Percentiles rank a stretch among this genome's conserved stretches.
Conservation (phyloP, 2,329 filamentous ascomycete species). For the Aspergillaceae sp. region DNA sequence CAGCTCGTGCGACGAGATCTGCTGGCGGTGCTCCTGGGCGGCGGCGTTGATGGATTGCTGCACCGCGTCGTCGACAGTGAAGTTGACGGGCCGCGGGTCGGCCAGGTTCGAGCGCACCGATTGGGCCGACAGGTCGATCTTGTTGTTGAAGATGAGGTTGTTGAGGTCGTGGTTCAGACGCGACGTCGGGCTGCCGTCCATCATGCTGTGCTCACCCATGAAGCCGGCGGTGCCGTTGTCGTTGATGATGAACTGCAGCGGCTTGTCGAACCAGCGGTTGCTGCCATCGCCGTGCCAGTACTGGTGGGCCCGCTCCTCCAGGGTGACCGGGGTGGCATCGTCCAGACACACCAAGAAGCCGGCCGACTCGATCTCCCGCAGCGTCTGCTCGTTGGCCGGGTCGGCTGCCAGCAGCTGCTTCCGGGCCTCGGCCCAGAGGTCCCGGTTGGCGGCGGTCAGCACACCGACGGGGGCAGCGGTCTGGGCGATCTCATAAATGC, state of each 20-base stretch:
- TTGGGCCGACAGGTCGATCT: constrained; percentile 78
- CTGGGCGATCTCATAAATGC: constrained; percentile 70
- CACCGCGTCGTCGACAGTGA: constrained; percentile 66
- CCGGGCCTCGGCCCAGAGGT: constrained; percentile 82
- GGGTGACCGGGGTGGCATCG: constrained; percentile 79
- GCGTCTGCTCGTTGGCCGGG: constrained; percentile 64
- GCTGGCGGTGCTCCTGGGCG: constrained; percentile 64
- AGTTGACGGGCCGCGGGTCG: constrained; percentile 68
- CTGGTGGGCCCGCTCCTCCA: constrained; percentile 88
- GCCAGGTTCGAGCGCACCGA: constrained; percentile 71
- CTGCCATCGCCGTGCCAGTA: constrained; percentile 98
- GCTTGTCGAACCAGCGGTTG: constrained; percentile 98
- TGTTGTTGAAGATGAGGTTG: constrained; percentile 85
- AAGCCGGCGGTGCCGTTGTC: constrained; percentile 97
- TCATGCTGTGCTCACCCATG: constrained; percentile 99
- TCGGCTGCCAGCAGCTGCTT: constrained; percentile 66
- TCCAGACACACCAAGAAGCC: constrained; percentile 92
- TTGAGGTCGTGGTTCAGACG: constrained; percentile 91
- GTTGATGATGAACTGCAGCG: constrained; percentile 93
- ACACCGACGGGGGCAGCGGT: constrained; percentile 65
- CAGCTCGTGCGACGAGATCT: constrained; percentile 83
- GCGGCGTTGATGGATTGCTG: constrained; percentile 72
- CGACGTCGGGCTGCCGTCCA: constrained; percentile 98
- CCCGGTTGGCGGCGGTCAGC: constrained; percentile 85
- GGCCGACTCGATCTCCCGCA: constrained; percentile 76